phyloP scores from a whole-genome alignment of 1,284 basidiomycete species.

The Fistulina hepatica region DNA sequence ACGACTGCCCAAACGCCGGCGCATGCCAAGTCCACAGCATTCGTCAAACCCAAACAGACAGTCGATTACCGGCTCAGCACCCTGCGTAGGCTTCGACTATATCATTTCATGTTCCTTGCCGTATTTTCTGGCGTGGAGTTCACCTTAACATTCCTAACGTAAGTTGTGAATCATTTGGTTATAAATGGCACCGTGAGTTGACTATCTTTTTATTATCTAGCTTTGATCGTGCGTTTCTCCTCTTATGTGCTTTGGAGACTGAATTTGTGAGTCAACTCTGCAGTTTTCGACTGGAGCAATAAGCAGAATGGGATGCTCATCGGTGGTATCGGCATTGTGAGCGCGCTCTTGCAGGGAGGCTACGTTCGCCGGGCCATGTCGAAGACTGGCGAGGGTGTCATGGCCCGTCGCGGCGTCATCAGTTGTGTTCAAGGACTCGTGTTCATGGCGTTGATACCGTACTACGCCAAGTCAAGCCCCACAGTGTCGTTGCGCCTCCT shows the following conservation, averaged over 20 bases:
- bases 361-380: constrained; percentile 73
- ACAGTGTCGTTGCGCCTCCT: constrained; percentile 47
- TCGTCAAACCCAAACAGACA: constrained; percentile 24
- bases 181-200: too few species aligned
- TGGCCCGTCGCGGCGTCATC: constrained; percentile 68
- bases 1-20: constrained; percentile 11
- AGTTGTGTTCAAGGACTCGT: constrained; percentile 61
- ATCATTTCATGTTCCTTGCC: constrained; percentile 77
- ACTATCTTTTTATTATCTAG: too few species aligned
- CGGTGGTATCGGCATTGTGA: constrained; percentile 80
- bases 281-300: constrained; percentile 83
- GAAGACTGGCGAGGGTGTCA: constrained; percentile 62
- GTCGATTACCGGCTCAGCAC: constrained; percentile 39
- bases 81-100: constrained; percentile 44
- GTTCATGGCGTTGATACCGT: constrained; percentile 61
- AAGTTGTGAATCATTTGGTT: too few species aligned
- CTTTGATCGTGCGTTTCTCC: constrained; percentile 56
- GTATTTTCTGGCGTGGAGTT: constrained; percentile 90
- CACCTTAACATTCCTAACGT: constrained; percentile 85
- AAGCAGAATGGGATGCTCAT: constrained; percentile 80
- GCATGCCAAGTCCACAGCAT: constrained; percentile 12
- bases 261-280: not conserved
- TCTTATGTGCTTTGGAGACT: not conserved
- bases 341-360: constrained; percentile 80
- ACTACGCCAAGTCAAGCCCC: constrained; percentile 33